Evolutionary conservation across 2,329 filamentous ascomycete species (phyloP).

Genomic region (Verticillium longisporum): DNA sequence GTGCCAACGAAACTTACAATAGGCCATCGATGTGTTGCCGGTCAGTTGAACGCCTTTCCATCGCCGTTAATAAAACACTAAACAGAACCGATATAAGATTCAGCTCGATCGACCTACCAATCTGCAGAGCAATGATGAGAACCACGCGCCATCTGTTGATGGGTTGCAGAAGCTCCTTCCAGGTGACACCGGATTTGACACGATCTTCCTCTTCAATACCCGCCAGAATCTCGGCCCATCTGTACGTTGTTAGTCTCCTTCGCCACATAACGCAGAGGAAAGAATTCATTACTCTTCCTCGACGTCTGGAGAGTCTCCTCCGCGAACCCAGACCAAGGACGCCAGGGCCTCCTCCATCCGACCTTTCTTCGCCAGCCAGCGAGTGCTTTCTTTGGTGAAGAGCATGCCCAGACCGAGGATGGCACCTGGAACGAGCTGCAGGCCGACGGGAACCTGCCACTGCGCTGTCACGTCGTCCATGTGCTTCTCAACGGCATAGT

Average conservation of each 20-base stretch:
- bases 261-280: background rate
- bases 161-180: constrained; percentile 37
- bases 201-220: constrained; percentile 39
- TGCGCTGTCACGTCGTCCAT: constrained; percentile 30
- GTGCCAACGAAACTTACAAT: constrained; percentile 24
- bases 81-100: background rate
- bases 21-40: constrained; percentile 43
- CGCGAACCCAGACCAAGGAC: constrained; percentile 44
- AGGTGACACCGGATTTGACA: constrained; percentile 35
- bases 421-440: constrained; percentile 40
- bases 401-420: constrained; percentile 41
- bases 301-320: constrained; percentile 30
- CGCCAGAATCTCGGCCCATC: constrained; percentile 32
- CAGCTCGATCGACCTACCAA: constrained; percentile 20
- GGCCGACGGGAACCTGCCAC: constrained; percentile 42
- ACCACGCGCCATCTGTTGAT: constrained; percentile 40
- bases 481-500: constrained; percentile 33
- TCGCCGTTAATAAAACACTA: background rate
- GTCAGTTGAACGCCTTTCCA: constrained; percentile 33
- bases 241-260: constrained; percentile 4
- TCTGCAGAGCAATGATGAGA: constrained; percentile 41
- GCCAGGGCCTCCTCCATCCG: constrained; percentile 36
- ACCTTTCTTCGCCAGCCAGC: constrained; percentile 39
- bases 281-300: constrained; percentile 21
- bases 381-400: constrained; percentile 37